Percentiles rank a stretch among this genome's conserved stretches.
phyloP scores from a whole-genome alignment of 352 stramenopile species.

The Phytophthora fragariaefolia region DNA sequence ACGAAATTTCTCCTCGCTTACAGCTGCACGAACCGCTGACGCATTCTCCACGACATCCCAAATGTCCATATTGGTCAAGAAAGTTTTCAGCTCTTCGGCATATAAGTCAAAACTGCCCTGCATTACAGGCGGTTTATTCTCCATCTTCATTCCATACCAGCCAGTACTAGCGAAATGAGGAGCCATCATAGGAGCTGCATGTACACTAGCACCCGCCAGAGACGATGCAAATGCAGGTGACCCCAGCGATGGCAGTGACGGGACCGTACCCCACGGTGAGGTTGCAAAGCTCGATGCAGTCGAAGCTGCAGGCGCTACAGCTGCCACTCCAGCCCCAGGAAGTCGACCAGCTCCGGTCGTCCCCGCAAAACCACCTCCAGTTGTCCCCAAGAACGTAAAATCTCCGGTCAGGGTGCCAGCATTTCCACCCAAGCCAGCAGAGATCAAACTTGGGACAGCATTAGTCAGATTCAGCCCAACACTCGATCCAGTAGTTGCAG shows the following conservation, averaged over 20 bases:
- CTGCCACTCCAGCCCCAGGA: background rate
- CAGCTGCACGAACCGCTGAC: too few species aligned
- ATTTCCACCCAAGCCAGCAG: background rate
- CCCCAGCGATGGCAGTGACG: background rate
- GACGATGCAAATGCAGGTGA: background rate
- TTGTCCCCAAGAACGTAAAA: background rate
- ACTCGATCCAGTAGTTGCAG: background rate
- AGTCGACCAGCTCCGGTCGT: background rate
- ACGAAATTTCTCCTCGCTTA: too few species aligned
- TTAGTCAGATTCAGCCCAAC: background rate
- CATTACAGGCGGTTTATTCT: background rate
- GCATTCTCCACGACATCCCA: too few species aligned
- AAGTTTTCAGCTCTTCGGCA: too few species aligned
- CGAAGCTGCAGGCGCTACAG: background rate
- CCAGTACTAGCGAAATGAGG: background rate
- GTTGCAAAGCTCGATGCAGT: background rate
- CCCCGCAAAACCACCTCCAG: background rate
- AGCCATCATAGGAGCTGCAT: background rate
- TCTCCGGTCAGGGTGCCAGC: background rate
- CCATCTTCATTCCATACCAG: background rate
- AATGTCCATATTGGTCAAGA: too few species aligned
- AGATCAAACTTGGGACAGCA: background rate
- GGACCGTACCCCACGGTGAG: slow-evolving; percentile 1
- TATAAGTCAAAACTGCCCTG: background rate
- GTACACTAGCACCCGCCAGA: background rate